These are phyloP conservation scores for Dothiorella sarmentorum DNA, from an alignment of 2,329 filamentous ascomycete species.

Conservation along the genomic window DNA sequence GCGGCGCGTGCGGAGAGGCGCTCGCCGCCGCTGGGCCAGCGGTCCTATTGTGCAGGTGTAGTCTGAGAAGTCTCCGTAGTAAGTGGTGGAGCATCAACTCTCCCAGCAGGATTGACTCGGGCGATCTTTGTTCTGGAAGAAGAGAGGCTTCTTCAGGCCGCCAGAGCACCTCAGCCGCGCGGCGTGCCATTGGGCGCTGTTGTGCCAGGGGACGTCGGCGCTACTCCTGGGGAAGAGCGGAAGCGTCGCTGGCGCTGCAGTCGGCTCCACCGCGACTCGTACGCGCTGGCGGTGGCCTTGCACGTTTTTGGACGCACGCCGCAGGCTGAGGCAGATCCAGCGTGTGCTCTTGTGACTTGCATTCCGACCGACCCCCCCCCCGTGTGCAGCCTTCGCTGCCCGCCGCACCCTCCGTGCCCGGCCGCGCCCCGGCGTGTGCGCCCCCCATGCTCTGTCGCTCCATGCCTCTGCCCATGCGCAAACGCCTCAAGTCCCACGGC, in stretches of 20 bases:
- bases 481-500: constrained; percentile 18
- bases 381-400: background rate
- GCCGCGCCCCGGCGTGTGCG: constrained; percentile 11
- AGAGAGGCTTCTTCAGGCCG: constrained; percentile 13
- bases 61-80: too few relatives aligned
- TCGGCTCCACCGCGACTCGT: constrained; percentile 15
- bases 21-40: background rate
- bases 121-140: constrained; percentile 12
- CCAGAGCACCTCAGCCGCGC: constrained; percentile 12
- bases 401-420: background rate
- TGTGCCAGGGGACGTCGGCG: constrained; percentile 14
- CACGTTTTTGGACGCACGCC: constrained; percentile 13
- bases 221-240: constrained; percentile 16
- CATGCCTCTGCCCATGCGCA: constrained; percentile 18
- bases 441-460: constrained; percentile 14
- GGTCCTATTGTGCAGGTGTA: background rate
- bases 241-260: constrained; percentile 16
- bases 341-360: constrained; percentile 18
- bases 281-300: constrained; percentile 16
- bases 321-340: constrained; percentile 16
- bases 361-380: constrained; percentile 1
- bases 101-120: constrained; percentile 10
- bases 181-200: constrained; percentile 11
- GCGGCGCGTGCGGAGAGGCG: constrained; percentile 1
- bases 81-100: too few relatives aligned